A percentile compares a stretch with the other conserved stretches of the same genome.
Conservation (phyloP, 805 yeast genomes). For the Candida koratica region DNA sequence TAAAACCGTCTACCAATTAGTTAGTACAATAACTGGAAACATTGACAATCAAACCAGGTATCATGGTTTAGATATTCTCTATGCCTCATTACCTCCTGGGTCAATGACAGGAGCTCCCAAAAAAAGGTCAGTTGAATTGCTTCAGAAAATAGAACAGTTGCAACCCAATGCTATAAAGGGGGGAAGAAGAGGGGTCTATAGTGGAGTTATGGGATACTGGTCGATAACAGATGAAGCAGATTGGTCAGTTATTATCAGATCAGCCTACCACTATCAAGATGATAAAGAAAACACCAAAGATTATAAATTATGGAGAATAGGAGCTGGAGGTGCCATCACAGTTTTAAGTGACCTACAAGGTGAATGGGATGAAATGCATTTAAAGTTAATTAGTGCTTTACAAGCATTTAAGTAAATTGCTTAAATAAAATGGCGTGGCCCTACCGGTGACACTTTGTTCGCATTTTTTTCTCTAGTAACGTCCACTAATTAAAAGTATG, state of each 20-base stretch:
- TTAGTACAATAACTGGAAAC: constrained; percentile 77
- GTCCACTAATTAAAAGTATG: constrained; percentile 31
- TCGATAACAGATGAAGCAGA: constrained; percentile 81
- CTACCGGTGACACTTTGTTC: constrained; percentile 3
- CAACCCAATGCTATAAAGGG: constrained; percentile 30
- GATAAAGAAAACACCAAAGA: constrained; percentile 34
- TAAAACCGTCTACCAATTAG: constrained; percentile 84
- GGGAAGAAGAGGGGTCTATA: constrained; percentile 75
- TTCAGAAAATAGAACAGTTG: constrained; percentile 54
- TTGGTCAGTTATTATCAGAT: constrained; percentile 94
- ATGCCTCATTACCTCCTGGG: constrained; percentile 88
- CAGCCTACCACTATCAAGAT: constrained; percentile 61
- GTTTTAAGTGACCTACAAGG: constrained; percentile 76
- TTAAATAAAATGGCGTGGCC: neutral
- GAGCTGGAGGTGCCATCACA: constrained; percentile 98
- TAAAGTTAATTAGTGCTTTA: constrained; percentile 75
- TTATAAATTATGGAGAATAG: constrained; percentile 65
- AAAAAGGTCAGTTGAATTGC: constrained; percentile 80
- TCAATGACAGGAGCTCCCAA: constrained; percentile 99
- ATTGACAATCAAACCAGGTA: constrained; percentile 32
- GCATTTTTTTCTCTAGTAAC: constrained; percentile 9
- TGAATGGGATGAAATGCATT: constrained; percentile 89
- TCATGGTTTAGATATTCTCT: constrained; percentile 74
- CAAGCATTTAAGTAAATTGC: constrained; percentile 50
- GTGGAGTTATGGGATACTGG: constrained; percentile 97